Evolutionary conservation across 805 yeast genomes (phyloP).

Genomic region (Saccharomyces paradoxus): DNA sequence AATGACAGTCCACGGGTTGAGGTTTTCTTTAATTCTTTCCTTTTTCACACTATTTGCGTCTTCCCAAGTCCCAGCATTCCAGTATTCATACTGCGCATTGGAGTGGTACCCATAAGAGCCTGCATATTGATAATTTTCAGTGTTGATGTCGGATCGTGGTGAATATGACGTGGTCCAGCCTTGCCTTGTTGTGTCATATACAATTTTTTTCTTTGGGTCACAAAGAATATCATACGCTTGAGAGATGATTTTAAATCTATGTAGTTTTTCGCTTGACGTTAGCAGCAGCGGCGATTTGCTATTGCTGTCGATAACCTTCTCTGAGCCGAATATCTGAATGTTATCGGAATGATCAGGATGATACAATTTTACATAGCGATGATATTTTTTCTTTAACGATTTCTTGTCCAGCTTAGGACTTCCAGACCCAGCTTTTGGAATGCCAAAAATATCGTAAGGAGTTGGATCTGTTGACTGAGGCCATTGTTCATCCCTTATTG

Average conservation of each 20-base stretch:
- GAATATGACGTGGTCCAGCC: constrained; percentile 34
- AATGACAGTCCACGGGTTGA: constrained; percentile 34
- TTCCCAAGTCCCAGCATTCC: constrained; percentile 61
- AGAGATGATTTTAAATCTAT: constrained; percentile 45
- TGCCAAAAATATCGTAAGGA: constrained; percentile 63
- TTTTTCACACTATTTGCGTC: constrained; percentile 36
- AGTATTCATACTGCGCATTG: constrained; percentile 34
- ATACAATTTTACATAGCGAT: constrained; percentile 59
- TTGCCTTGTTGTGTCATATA: constrained; percentile 39
- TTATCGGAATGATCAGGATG: constrained; percentile 62
- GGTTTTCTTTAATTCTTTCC: constrained; percentile 26
- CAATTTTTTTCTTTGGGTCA: constrained; percentile 35
- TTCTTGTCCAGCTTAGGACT: constrained; percentile 31
- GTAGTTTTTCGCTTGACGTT: constrained; percentile 24
- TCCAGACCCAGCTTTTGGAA: constrained; percentile 15
- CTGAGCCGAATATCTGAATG: constrained; percentile 17
- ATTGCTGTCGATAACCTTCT: constrained; percentile 5
- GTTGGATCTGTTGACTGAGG: constrained; percentile 50
- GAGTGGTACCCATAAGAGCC: constrained; percentile 27
- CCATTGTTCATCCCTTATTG: constrained; percentile 35
- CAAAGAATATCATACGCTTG: constrained; percentile 53
- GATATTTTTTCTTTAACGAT: constrained; percentile 43
- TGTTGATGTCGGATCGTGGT: neutral
- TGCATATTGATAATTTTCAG: constrained; percentile 6
- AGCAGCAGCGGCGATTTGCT: constrained; percentile 4